Evolutionary conservation across 177 flowering plant species (phyloP), one percentile per base, ranked within the genome.

Genomic region (Vitis hybrid): DNA sequence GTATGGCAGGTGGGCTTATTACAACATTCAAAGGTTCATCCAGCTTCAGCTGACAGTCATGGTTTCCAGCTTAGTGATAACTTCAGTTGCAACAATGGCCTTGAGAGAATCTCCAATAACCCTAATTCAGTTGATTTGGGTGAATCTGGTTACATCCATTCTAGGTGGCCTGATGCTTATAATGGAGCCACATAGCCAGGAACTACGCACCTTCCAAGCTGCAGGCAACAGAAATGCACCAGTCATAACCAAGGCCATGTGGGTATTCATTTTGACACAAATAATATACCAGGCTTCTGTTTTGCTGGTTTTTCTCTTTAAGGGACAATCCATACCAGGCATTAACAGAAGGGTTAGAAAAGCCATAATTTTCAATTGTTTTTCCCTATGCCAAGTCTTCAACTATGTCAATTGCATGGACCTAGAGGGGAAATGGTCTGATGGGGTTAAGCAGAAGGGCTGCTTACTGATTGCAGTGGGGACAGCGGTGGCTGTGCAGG

Each of bases 371-470:
- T 68, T 75, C 75, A 68, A 74, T 21, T 17, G 10, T 46, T 78
- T 68, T 50, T n/a, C n/a, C 0, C 61, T 78, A 4, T 65, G 78
- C 68, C 81, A 78, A 51, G 50, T 78, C 1, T 68, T 72, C 48
- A 57, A 62, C 35, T 70, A 46, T 52, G 15, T 71, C 19, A 60
- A 32, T 56, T 17, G 56, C 51, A 70, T 70, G 58, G 46, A 1
- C 46, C 46, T 40, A 40, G 46, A 40, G 46, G 8, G 8, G 46
- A 40, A 40, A 5, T 40, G 46, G 46, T 40, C 46, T 40, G 0
- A 40, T 40, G 57, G 46, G 52, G 66, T 55, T 4, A 30, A 48
- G 6, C 49, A 30, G 3, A 63, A 63, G 46, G 11, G 1, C 11
- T 60, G 21, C n/a, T 70, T 73, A 52, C 10, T 62, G 59, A 10